A percentile compares a stretch with the other conserved stretches of the same genome.
Conservation (phyloP, 331 rosid genomes). For the Quercus phellos region DNA sequence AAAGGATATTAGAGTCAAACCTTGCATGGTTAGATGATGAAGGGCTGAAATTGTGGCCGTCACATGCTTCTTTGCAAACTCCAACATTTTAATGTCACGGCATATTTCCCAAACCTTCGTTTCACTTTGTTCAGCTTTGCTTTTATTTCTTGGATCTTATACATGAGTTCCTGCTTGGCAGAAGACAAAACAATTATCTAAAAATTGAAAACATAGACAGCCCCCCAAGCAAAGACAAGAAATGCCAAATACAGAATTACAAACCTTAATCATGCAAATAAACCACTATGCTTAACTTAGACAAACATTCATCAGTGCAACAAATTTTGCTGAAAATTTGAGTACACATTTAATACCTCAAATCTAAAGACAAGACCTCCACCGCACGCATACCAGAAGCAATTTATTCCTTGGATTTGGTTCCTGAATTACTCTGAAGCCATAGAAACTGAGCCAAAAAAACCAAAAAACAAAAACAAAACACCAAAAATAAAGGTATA, state of each 20-base stretch:
- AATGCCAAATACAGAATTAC: constrained; percentile 9
- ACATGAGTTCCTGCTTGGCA: constrained; percentile 83
- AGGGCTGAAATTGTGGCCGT: constrained; percentile 95
- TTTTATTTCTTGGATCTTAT: constrained; percentile 88
- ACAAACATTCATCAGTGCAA: background rate
- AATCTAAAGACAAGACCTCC: constrained; percentile 44
- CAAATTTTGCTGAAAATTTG: background rate
- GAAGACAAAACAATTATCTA: constrained; percentile 9
- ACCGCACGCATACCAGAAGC: constrained; percentile 90
- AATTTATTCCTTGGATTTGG: constrained; percentile 94
- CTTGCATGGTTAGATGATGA: constrained; percentile 96
- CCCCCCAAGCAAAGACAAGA: constrained; percentile 2
- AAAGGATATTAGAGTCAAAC: constrained; percentile 33
- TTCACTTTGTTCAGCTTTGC: constrained; percentile 95
- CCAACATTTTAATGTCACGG: constrained; percentile 90
- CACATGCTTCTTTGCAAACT: constrained; percentile 96
- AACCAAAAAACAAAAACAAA: background rate
- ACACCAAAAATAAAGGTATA: background rate
- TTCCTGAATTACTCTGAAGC: constrained; percentile 92
- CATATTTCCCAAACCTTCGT: constrained; percentile 96
- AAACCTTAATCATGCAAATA: background rate
- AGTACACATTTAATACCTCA: background rate
- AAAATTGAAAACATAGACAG: background rate
- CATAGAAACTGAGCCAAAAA: constrained; percentile 26
- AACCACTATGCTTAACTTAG: background rate